These are phyloP conservation scores for Linnemannia exigua DNA, from an alignment of 192 early-diverging fungal species.

Conservation along the genomic window DNA sequence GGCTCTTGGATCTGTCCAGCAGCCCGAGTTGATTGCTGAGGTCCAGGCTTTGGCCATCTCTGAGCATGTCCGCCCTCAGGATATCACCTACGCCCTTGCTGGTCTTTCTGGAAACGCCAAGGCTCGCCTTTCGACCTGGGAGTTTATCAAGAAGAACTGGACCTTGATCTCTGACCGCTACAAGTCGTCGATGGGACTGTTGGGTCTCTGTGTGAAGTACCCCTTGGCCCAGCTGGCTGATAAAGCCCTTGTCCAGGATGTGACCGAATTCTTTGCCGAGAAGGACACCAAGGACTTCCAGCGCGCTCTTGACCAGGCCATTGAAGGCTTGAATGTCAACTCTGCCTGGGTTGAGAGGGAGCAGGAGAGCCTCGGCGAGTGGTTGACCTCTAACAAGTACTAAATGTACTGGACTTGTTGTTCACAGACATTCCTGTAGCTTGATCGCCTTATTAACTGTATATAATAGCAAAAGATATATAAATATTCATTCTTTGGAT, in stretches of 20 bases:
- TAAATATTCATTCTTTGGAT: neutral
- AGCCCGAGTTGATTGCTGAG: conserved; percentile 70
- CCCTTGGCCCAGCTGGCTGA: conserved; percentile 51
- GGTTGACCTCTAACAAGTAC: conserved; percentile 56
- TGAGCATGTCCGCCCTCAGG: conserved; percentile 79
- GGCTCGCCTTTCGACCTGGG: conserved; percentile 74
- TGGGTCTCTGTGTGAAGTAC: conserved; percentile 60
- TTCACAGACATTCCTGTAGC: too few species aligned
- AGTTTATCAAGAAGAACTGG: conserved; percentile 76
- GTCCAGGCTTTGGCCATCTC: conserved; percentile 74
- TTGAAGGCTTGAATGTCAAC: conserved; percentile 77
- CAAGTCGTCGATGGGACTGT: conserved; percentile 60
- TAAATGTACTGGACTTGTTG: neutral
- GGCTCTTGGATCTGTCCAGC: conserved; percentile 71
- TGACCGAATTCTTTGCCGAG: conserved; percentile 76
- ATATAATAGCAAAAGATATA: neutral
- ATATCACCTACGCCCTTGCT: conserved; percentile 66
- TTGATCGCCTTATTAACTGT: too few species aligned
- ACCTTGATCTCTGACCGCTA: conserved; percentile 57
- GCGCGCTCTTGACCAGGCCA: conserved; percentile 78
- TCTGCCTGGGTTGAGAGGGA: conserved; percentile 68
- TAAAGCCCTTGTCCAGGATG: conserved; percentile 68
- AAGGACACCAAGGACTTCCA: conserved; percentile 76
- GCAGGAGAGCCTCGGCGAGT: conserved; percentile 66
- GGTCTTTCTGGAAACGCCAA: conserved; percentile 65